Percentiles rank a stretch among this genome's conserved stretches.
These are phyloP conservation scores for Ogataea trehalophila DNA, from an alignment of 805 yeast species.

Conservation along the genomic window DNA sequence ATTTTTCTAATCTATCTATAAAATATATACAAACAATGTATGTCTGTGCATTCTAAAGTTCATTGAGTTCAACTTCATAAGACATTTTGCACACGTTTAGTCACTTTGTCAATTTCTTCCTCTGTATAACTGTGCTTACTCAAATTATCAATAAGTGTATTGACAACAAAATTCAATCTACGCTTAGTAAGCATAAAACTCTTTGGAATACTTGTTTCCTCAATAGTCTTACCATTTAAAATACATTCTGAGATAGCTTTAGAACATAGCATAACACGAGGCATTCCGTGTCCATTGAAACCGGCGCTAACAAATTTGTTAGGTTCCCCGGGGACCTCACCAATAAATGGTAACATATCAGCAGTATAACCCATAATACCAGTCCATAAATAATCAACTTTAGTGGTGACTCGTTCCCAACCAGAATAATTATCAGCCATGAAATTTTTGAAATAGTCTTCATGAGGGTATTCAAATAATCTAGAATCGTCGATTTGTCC, in stretches of 20 bases:
- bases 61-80: too few species aligned
- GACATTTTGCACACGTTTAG: too few species aligned
- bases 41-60: too few species aligned
- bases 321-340: slow-evolving; percentile 30
- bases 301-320: slow-evolving; percentile 41
- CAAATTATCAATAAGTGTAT: slow-evolving; percentile 12
- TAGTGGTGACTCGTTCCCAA: slow-evolving; percentile 27
- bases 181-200: slow-evolving; percentile 19
- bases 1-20: too few species aligned
- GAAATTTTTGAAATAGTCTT: slow-evolving; percentile 23
- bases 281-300: slow-evolving; percentile 50
- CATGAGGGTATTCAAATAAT: slow-evolving; percentile 18
- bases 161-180: slow-evolving; percentile 9
- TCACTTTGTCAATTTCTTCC: too few species aligned
- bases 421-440: slow-evolving; percentile 30
- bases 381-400: slow-evolving; percentile 34
- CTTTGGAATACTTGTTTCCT: slow-evolving; percentile 14
- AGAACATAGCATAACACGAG: slow-evolving; percentile 37
- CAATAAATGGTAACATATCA: slow-evolving; percentile 39
- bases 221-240: neutral
- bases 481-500: slow-evolving; percentile 33
- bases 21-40: too few species aligned
- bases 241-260: slow-evolving; percentile 32
- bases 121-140: neutral
- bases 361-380: slow-evolving; percentile 45